Percentiles rank a stretch among this genome's conserved stretches.
Conservation (phyloP, 2,329 filamentous ascomycete genomes). For the Pseudophaeomoniella oleicola region DNA sequence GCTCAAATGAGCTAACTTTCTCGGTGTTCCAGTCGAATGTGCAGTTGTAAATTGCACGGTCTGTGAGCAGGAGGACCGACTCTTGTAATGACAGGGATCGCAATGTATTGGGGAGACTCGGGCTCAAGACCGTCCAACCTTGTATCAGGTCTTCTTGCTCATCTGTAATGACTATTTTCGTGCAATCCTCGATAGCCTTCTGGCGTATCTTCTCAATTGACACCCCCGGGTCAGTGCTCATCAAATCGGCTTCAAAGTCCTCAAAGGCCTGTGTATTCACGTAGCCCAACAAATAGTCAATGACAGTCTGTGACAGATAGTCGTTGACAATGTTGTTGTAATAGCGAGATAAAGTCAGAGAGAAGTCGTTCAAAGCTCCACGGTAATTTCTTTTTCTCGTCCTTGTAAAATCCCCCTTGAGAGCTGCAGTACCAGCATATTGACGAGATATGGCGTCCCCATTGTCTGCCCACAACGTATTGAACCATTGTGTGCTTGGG, state of each 20-base stretch:
- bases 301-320: conserved; percentile 88
- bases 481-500: conserved; percentile 81
- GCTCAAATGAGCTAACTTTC: conserved; percentile 84
- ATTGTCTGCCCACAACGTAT: conserved; percentile 93
- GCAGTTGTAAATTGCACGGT: conserved; percentile 73
- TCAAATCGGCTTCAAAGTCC: conserved; percentile 89
- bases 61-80: conserved; percentile 72
- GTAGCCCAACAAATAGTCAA: conserved; percentile 86
- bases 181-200: conserved; percentile 77
- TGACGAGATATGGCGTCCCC: conserved; percentile 91
- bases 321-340: conserved; percentile 90
- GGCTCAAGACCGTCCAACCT: conserved; percentile 79
- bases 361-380: conserved; percentile 81
- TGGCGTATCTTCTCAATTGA: conserved; percentile 74
- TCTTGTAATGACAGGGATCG: conserved; percentile 69
- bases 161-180: conserved; percentile 72
- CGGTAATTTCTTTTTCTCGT: conserved; percentile 82
- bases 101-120: conserved; percentile 54
- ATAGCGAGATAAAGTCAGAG: conserved; percentile 63
- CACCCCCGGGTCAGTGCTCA: conserved; percentile 79
- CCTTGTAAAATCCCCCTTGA: conserved; percentile 93
- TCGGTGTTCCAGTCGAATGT: conserved; percentile 90
- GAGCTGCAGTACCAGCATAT: conserved; percentile 85
- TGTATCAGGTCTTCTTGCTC: conserved; percentile 72
- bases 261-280: conserved; percentile 75